These are phyloP conservation scores for Lipomyces oligophaga DNA, from an alignment of 805 yeast species.

Conservation along the genomic window DNA sequence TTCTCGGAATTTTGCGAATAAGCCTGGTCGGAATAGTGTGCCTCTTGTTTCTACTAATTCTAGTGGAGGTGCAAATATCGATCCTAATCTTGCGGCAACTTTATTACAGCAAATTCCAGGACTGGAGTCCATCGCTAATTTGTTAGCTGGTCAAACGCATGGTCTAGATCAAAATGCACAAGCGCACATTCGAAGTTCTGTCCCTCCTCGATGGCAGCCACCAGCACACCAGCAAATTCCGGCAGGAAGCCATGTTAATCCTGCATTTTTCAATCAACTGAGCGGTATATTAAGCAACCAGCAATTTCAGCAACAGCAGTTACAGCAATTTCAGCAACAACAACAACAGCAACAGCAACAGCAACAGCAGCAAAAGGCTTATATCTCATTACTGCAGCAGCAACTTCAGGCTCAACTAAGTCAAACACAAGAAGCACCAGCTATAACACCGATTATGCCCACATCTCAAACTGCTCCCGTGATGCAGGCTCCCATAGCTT, in stretches of 20 bases:
- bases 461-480: neutral
- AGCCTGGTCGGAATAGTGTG: no score
- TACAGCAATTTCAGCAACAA: constrained; percentile 4
- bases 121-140: no score
- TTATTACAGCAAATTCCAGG: no score
- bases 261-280: constrained; percentile 23
- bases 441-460: no score
- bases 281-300: constrained; percentile 1
- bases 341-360: neutral
- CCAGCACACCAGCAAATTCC: constrained; percentile 20
- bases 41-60: no score
- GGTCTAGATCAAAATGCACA: no score
- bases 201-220: no score
- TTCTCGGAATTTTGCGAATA: neutral
- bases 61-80: no score
- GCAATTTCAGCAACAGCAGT: constrained; percentile 4
- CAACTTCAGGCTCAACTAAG: constrained; percentile 12
- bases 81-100: no score
- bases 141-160: no score
- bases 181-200: no score
- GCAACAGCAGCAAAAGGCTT: constrained; percentile 2
- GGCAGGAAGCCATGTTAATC: constrained; percentile 26
- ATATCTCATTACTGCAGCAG: constrained; percentile 10
- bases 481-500: neutral
- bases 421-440: constrained; percentile 13